phyloP scores from a whole-genome alignment of 2,329 filamentous ascomycete genomes.

The Aspergillus aculeatinus region DNA sequence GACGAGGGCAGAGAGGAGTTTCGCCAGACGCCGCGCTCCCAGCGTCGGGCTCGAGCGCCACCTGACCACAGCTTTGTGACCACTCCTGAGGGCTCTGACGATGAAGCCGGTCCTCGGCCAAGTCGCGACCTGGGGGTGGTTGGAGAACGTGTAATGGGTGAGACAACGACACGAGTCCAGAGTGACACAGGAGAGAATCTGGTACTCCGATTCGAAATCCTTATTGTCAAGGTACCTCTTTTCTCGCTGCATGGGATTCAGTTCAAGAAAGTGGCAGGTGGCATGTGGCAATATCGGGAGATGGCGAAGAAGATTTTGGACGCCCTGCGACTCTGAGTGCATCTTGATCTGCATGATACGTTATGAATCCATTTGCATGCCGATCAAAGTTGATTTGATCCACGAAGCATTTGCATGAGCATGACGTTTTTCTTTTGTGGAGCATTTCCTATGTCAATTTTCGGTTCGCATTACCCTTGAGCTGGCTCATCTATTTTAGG shows the following conservation, averaged over 20 bases:
- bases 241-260: conserved; percentile 92
- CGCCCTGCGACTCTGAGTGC: conserved; percentile 70
- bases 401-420: conserved; percentile 30
- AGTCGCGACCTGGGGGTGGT: conserved; percentile 46
- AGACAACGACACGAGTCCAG: conserved; percentile 89
- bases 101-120: conserved; percentile 57
- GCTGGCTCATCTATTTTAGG: conserved; percentile 21
- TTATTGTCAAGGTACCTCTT: conserved; percentile 95
- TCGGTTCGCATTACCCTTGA: conserved; percentile 21
- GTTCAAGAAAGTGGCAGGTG: conserved; percentile 93
- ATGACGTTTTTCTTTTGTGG: conserved; percentile 23
- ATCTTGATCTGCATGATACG: conserved; percentile 14
- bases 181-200: conserved; percentile 83
- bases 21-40: conserved; percentile 46
- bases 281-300: conserved; percentile 98
- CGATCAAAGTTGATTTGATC: conserved; percentile 20
- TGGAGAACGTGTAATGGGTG: conserved; percentile 67
- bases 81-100: conserved; percentile 82
- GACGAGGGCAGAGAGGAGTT: conserved; percentile 67
- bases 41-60: conserved; percentile 46
- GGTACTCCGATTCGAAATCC: conserved; percentile 87
- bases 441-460: conserved; percentile 17
- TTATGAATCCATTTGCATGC: conserved; percentile 9
- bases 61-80: conserved; percentile 72
- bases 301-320: conserved; percentile 95